These are phyloP conservation scores for Russula sp. DNA, from an alignment of 768 basidiomycete species.

Conservation along the genomic window DNA sequence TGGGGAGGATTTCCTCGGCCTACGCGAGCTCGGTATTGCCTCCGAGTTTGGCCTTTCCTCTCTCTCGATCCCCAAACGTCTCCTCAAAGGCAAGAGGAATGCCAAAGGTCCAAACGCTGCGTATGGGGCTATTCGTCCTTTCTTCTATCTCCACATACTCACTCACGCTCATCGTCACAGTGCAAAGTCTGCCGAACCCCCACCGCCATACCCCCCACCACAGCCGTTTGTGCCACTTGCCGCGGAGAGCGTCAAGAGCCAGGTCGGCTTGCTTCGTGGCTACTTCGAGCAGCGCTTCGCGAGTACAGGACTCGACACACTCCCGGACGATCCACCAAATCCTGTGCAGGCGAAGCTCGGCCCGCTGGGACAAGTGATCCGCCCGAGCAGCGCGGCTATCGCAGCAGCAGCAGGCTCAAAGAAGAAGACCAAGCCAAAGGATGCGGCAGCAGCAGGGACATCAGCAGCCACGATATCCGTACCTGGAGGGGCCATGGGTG, in stretches of 20 bases:
- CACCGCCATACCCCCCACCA: conserved; percentile 79
- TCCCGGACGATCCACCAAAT: conserved; percentile 60
- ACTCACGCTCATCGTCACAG: conserved; percentile 28
- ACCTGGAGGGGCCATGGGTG: not conserved
- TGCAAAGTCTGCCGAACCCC: conserved; percentile 63
- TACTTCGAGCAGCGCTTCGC: conserved; percentile 62
- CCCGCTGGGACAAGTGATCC: conserved; percentile 68
- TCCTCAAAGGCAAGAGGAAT: conserved; percentile 51
- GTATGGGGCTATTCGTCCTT: conserved; percentile 37
- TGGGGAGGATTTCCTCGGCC: conserved; percentile 90
- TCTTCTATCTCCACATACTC: not conserved
- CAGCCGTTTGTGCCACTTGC: conserved; percentile 72
- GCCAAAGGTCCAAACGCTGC: conserved; percentile 34
- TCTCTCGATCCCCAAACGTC: conserved; percentile 67
- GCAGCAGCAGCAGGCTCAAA: conserved; percentile 43
- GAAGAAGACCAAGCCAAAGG: conserved; percentile 45
- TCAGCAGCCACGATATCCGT: not conserved
- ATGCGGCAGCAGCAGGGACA: not conserved
- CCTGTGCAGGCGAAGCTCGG: conserved; percentile 63
- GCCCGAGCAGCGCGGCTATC: conserved; percentile 37
- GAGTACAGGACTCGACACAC: conserved; percentile 27
- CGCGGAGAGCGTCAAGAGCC: conserved; percentile 55
- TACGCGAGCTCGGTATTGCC: conserved; percentile 83
- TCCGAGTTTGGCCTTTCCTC: conserved; percentile 74
- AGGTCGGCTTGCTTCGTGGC: conserved; percentile 77